Evolutionary conservation across 2,329 filamentous ascomycete species (phyloP).

Genomic region (Cladophialophora psammophila): DNA sequence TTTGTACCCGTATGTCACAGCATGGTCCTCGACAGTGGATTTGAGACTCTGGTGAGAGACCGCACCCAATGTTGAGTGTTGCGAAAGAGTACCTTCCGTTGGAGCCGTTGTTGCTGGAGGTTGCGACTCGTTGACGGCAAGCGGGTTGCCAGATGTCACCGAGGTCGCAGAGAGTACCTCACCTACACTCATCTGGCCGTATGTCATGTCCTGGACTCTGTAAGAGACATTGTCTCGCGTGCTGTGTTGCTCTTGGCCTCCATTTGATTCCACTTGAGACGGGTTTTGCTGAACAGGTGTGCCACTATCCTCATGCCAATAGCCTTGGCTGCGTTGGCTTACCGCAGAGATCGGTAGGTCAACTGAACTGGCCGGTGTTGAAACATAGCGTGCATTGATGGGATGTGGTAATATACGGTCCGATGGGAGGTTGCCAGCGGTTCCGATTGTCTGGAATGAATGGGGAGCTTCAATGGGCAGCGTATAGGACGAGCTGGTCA

Average conservation of each 20-base stretch:
- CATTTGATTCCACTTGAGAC: conserved; percentile 17
- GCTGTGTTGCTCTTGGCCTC: conserved; percentile 34
- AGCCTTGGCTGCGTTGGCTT: conserved; percentile 15
- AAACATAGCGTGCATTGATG: conserved; percentile 22
- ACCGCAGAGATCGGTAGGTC: conserved; percentile 23
- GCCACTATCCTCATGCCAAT: conserved; percentile 25
- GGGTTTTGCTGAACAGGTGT: conserved; percentile 19
- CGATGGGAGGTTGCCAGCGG: conserved; percentile 20
- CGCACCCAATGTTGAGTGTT: conserved; percentile 6
- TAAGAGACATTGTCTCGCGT: conserved; percentile 39
- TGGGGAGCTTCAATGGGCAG: conserved; percentile 23
- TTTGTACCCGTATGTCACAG: conserved; percentile 28
- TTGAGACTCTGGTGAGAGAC: conserved; percentile 24
- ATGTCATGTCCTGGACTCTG: conserved; percentile 43
- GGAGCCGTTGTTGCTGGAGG: background rate
- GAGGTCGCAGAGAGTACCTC: conserved; percentile 30
- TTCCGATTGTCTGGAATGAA: conserved; percentile 23
- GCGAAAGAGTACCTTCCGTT: conserved; percentile 10
- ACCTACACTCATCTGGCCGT: conserved; percentile 43
- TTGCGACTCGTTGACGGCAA: conserved; percentile 22
- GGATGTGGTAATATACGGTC: conserved; percentile 33
- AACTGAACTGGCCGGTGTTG: conserved; percentile 13
- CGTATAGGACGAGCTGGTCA: conserved; percentile 19
- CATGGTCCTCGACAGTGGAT: conserved; percentile 20
- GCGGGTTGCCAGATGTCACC: conserved; percentile 9